Evolutionary conservation across 1,284 basidiomycete genomes (phyloP), one percentile per base, ranked within the genome.

Genomic region (Sanghuangporus weigelae): DNA sequence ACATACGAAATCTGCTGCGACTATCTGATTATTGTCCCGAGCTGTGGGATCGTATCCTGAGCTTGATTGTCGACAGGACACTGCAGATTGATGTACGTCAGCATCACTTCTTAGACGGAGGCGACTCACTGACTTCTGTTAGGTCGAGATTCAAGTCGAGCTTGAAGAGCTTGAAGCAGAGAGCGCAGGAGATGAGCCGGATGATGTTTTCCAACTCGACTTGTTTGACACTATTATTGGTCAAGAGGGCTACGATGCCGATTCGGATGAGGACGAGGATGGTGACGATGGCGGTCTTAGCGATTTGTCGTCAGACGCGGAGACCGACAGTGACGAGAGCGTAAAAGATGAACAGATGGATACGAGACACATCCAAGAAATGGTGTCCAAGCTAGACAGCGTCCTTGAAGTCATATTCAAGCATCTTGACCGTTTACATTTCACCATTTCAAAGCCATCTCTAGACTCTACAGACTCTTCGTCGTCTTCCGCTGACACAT

Each of bases 91-190:
- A 99, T 73, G 96, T 96, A 71, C 67, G 91, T 81, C 16, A 26
- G 21, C 14, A 1, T 12, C 53, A 51, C 57, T 23, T 50, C 39
- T n/a, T 38, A n/a, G 31, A 2, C 5, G 42, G 26, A 53, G 53
- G 64, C 60, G 53, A 57, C 54, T 54, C 7, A 65, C 69, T 56
- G 57, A n/a, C 26, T 11, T 12, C 21, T 38, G 21, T 38, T 69
- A 95, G 93, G 93, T 98, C 53, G 96, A 99, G 76, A 97, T 99
- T 57, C 96, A 98, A 75, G 91, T 96, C 21, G 95, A 96, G 71
- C 74, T 96, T 2, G 96, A 98, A 73, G 95, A 98, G 69, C 78
- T 96, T 19, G 96, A 97, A 71, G 88, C 89, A 8, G 81, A 83
- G 2, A 80, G 80, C 12, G 81, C 81, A 2, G 76, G 75, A 1